Percentiles rank a stretch among this genome's conserved stretches.
Conservation (phyloP, 805 yeast genomes). For the Yarrowia bubula region DNA sequence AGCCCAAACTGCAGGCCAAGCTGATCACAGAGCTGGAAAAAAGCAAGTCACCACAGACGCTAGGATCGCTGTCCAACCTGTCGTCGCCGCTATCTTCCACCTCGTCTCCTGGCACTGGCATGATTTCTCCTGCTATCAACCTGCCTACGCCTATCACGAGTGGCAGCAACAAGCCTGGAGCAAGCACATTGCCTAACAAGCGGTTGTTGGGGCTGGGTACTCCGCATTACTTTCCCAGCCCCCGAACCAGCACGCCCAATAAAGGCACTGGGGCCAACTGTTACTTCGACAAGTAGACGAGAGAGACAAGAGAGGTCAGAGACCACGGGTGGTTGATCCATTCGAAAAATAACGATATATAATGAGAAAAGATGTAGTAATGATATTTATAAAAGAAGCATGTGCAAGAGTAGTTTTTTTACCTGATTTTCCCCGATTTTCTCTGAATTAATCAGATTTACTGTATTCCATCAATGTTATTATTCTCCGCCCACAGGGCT, state of each 20-base stretch:
- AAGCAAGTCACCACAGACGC: slow-evolving; percentile 21
- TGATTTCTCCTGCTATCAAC: slow-evolving; percentile 23
- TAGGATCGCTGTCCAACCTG: slow-evolving; percentile 8
- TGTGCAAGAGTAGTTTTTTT: too few relatives aligned
- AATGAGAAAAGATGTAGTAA: slow-evolving; percentile 10
- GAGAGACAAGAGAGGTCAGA: not conserved
- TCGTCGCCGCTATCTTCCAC: slow-evolving; percentile 19
- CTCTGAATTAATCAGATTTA: not conserved
- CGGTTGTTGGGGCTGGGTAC: slow-evolving; percentile 18
- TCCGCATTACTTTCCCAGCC: slow-evolving; percentile 18
- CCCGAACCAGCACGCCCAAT: slow-evolving; percentile 6
- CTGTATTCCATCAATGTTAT: not conserved
- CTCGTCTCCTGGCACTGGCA: slow-evolving; percentile 17
- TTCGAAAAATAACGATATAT: slow-evolving; percentile 7
- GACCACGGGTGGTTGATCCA: slow-evolving; percentile 21
- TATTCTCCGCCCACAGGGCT: not conserved
- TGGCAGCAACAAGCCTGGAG: slow-evolving; percentile 25
- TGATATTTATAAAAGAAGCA: not conserved
- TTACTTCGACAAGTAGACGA: slow-evolving; percentile 6
- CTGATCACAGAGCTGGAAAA: slow-evolving; percentile 20
- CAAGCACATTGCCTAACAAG: slow-evolving; percentile 17
- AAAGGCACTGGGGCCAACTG: not conserved
- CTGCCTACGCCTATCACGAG: slow-evolving; percentile 22
- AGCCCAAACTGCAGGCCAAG: slow-evolving; percentile 26
- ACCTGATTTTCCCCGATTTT: not conserved